Conservation (phyloP, 1,139 yeast species). For the Scheffersomyces illinoinensis region DNA sequence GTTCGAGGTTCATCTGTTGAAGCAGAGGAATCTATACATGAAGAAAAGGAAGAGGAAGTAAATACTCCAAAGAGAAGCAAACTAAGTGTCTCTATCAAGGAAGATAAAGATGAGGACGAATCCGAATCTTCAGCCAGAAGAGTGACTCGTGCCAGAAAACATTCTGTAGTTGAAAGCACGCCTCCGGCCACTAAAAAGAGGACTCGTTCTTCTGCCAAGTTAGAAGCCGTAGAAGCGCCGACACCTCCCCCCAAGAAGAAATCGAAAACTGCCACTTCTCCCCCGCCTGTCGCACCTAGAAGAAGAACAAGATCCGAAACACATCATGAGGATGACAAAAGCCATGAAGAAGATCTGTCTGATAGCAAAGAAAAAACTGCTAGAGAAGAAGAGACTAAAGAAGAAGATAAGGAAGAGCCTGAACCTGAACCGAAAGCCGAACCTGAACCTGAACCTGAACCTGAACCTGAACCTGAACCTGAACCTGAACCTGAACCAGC, state of each 20-base stretch:
- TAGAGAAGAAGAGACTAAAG: conserved; percentile 7
- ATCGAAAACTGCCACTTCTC: conserved; percentile 2
- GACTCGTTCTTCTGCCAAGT: conserved; percentile 12
- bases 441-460: conserved; percentile 4
- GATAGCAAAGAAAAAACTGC: conserved; percentile 5
- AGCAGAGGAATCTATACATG: neutral
- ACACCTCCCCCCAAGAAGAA: conserved; percentile 4
- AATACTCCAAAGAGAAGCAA: neutral
- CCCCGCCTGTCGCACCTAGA: conserved; percentile 3
- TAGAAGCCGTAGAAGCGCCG: conserved; percentile 7
- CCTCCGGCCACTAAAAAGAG: conserved; percentile 9
- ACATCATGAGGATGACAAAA: conserved; percentile 3
- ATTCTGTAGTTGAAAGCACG: neutral
- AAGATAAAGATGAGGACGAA: conserved; percentile 1
- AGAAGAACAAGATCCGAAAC: conserved; percentile 8
- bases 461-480: conserved; percentile 2
- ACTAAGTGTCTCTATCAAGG: conserved; percentile 3
- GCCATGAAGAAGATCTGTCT: conserved; percentile 6
- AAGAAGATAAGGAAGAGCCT: conserved; percentile 3
- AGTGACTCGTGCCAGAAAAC: conserved; percentile 4
- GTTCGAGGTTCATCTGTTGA: neutral
- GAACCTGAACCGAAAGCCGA: conserved; percentile 7
- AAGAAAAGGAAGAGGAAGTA: conserved; percentile 3
- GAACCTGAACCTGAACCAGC: conserved; percentile 4
- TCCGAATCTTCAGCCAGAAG: neutral